Percentiles rank a stretch among this genome's conserved stretches.
Conservation (phyloP, 2,329 filamentous ascomycete species). For the Neofusicoccum umdonicola region DNA sequence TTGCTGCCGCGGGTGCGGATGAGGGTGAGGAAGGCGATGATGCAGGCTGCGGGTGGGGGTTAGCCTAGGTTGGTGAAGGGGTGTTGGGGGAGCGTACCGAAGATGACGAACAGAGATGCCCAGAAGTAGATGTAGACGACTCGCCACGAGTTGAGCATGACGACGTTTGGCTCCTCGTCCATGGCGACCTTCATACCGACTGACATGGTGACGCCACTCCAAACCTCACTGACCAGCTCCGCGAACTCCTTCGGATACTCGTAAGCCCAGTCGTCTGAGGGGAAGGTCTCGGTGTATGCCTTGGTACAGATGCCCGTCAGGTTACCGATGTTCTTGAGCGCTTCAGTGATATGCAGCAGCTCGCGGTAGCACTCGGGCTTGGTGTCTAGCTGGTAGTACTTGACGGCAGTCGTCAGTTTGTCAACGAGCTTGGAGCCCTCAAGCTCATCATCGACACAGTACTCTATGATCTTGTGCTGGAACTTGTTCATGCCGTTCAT, state of each 20-base stretch:
- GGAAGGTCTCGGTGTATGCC: conserved; percentile 22
- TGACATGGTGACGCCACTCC: conserved; percentile 32
- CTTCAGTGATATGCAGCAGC: conserved; percentile 18
- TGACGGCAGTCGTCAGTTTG: conserved; percentile 25
- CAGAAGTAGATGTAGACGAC: conserved; percentile 40
- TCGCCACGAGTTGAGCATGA: conserved; percentile 30
- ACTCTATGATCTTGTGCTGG: conserved; percentile 37
- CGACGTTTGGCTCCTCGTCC: conserved; percentile 27
- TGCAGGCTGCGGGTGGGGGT: conserved; percentile 21
- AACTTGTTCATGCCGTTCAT: conserved; percentile 45
- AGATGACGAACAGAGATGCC: conserved; percentile 35
- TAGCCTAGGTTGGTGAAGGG: background rate
- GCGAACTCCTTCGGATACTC: conserved; percentile 22
- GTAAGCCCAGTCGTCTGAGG: conserved; percentile 18
- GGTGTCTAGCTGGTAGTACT: conserved; percentile 31
- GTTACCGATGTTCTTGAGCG: conserved; percentile 30
- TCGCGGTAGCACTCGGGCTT: conserved; percentile 29
- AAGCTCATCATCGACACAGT: conserved; percentile 31
- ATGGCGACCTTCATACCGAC: conserved; percentile 35
- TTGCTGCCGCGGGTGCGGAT: conserved; percentile 35
- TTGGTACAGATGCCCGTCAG: conserved; percentile 31
- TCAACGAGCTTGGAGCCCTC: conserved; percentile 32
- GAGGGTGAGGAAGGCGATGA: conserved; percentile 39
- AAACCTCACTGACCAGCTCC: conserved; percentile 25
- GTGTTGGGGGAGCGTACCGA: conserved; percentile 14